Base-by-base conservation (phyloP, 106 monocot species). In the Dendrobium catenatum region DNA sequence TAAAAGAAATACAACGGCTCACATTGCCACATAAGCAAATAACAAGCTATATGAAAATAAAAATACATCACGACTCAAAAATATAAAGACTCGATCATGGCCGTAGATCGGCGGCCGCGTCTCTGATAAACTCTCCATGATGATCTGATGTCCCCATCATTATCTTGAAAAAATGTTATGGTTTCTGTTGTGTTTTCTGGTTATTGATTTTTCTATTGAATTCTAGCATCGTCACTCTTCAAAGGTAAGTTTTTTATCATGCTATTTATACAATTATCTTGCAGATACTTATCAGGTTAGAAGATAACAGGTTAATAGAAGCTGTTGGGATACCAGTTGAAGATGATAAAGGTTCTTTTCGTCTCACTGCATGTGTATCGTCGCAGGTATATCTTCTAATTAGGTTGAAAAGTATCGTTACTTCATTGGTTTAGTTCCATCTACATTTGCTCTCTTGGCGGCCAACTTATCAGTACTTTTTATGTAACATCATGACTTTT, bases 301-400 rank as follows among this genome's bases (percentile, higher is more conserved):
- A 93, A 84, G 97, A 98, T 82, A 93, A 87, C 78, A 89, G 94
- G 87, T 86, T 98, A 85, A 77, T 98, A 78, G 94, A 98, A 88
- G 89, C 94, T 67, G 97, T 98, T 48, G 97, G 97, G 31, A 94
- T 98, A 80, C 97, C 97, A 43, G 87, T 91, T 29, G 89, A 93
- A 77, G 85, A 93, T 83, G 90, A 85, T 67, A 89, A 92, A 83
- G 88, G 93, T 55, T 88, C 87, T 10, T 49, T 84, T 77, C 90
- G 94, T 22, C 91, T 98, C 51, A 98, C 94, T 84, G 94, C 97
- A 19, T 98, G 97, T 77, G 86, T 98, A n/a, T 98, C 94, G 11
- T 98, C 97, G 48, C 97, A 98, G 92, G 97, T 93, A 78, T 55
- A 17, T 46, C 7, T 68, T 26, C 26, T 49, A 10, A 18, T 6